phyloP scores from a whole-genome alignment of 495 filamentous ascomycete species.

The Daldinia decipiens region DNA sequence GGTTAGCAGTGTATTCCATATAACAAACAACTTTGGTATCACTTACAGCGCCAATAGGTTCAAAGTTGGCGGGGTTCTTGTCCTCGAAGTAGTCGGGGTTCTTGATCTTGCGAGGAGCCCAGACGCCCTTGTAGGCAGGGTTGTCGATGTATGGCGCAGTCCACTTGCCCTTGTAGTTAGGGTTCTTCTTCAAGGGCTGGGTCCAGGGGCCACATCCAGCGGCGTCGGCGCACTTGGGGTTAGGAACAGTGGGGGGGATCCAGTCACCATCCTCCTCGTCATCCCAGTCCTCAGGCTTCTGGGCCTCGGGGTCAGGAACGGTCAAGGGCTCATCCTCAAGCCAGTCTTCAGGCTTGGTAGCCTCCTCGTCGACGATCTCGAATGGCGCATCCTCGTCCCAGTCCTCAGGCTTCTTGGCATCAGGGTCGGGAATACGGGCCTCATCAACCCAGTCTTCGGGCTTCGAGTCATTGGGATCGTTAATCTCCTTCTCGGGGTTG shows the following conservation, averaged over 20 bases:
- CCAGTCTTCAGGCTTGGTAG: slow-evolving; percentile 94
- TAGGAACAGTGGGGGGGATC: slow-evolving; percentile 90
- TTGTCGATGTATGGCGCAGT: slow-evolving; percentile 93
- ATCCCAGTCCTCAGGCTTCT: slow-evolving; percentile 99
- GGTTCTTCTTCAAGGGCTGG: slow-evolving; percentile 93
- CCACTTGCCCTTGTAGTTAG: slow-evolving; percentile 99
- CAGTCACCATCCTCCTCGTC: slow-evolving; percentile 99
- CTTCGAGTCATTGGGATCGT: slow-evolving; percentile 95
- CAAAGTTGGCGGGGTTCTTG: slow-evolving; percentile 94
- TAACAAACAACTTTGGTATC: neutral
- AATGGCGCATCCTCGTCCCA: slow-evolving; percentile 99
- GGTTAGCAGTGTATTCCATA: slow-evolving; percentile 28
- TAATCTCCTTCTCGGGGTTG: slow-evolving; percentile 96
- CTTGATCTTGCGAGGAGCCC: slow-evolving; percentile 93
- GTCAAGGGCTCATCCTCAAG: slow-evolving; percentile 87
- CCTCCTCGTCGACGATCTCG: slow-evolving; percentile 94
- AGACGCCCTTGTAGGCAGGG: slow-evolving; percentile 96
- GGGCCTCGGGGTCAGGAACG: slow-evolving; percentile 93
- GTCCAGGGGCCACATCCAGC: slow-evolving; percentile 96
- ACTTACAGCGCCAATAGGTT: slow-evolving; percentile 96
- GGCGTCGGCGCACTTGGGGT: slow-evolving; percentile 93
- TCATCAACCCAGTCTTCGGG: slow-evolving; percentile 96
- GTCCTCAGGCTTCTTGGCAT: slow-evolving; percentile 95
- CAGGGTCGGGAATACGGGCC: slow-evolving; percentile 87
- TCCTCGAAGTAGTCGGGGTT: slow-evolving; percentile 99